Evolutionary conservation across 2,329 filamentous ascomycete species (phyloP).

Genomic region (Aspergillus neotritici): DNA sequence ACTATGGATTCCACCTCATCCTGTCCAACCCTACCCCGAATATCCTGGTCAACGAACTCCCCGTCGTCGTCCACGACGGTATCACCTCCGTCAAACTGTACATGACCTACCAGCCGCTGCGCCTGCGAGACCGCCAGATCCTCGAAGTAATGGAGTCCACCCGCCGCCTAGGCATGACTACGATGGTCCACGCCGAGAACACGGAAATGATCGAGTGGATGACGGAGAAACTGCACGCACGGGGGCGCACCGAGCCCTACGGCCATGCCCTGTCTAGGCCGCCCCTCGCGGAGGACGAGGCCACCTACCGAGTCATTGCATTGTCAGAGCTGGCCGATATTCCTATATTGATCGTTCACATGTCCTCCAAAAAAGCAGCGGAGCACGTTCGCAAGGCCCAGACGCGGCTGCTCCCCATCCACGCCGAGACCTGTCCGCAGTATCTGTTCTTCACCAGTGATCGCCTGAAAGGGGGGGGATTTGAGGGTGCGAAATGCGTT

Average conservation of each 20-base stretch:
- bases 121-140: constrained; percentile 38
- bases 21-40: constrained; percentile 26
- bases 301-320: constrained; percentile 47
- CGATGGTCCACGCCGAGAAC: constrained; percentile 46
- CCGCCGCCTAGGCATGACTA: constrained; percentile 39
- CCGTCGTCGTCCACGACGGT: constrained; percentile 33
- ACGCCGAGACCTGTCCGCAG: constrained; percentile 55
- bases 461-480: constrained; percentile 38
- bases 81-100: constrained; percentile 46
- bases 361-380: constrained; percentile 46
- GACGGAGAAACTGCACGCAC: constrained; percentile 33
- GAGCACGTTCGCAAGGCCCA: constrained; percentile 48
- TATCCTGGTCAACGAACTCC: constrained; percentile 36
- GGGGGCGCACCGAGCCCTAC: constrained; percentile 32
- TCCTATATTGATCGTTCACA: constrained; percentile 51
- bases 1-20: constrained; percentile 51
- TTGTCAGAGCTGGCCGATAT: constrained; percentile 47
- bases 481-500: constrained; percentile 49
- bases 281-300: constrained; percentile 40
- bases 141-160: constrained; percentile 41
- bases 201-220: constrained; percentile 40
- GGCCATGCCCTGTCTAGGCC: constrained; percentile 41
- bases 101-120: constrained; percentile 43
- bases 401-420: constrained; percentile 47
- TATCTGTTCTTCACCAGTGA: constrained; percentile 53